Percentiles rank a stretch among this genome's conserved stretches.
phyloP scores from a whole-genome alignment of 2,329 filamentous ascomycete species.

The Metarhizium humberi region DNA sequence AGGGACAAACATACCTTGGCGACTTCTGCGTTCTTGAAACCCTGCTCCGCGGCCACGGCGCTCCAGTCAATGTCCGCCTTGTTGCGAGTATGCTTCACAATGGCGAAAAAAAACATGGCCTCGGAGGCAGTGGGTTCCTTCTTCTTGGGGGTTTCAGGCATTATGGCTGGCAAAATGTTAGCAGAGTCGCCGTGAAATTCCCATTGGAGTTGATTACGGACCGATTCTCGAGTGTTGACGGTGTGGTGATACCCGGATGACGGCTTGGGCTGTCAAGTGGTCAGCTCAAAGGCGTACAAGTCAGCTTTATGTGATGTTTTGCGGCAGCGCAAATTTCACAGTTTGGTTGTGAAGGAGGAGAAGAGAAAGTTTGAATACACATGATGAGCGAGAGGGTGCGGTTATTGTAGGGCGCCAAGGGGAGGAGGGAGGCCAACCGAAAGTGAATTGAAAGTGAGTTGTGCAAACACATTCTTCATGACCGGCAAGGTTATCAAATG shows the following conservation, averaged over 20 bases:
- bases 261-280: neutral
- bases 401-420: neutral
- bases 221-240: neutral
- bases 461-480: neutral
- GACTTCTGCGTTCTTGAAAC: conserved; percentile 35
- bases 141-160: conserved; percentile 11
- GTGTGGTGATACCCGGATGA: neutral
- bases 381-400: neutral
- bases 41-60: conserved; percentile 29
- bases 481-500: neutral
- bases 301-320: neutral
- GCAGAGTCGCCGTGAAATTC: neutral
- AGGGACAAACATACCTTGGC: conserved; percentile 27
- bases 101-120: conserved; percentile 33
- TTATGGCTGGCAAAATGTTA: neutral
- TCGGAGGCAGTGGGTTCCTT: conserved; percentile 30
- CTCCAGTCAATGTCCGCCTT: conserved; percentile 40
- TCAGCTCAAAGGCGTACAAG: neutral
- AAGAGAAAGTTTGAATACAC: neutral
- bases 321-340: neutral
- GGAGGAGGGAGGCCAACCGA: neutral
- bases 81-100: conserved; percentile 33
- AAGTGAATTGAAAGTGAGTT: conserved; percentile 1
- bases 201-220: neutral
- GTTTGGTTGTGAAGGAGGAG: neutral